Percentiles rank a stretch among this genome's conserved stretches.
phyloP scores from a whole-genome alignment of 2,329 filamentous ascomycete species.

The Colletotrichum tanaceti region DNA sequence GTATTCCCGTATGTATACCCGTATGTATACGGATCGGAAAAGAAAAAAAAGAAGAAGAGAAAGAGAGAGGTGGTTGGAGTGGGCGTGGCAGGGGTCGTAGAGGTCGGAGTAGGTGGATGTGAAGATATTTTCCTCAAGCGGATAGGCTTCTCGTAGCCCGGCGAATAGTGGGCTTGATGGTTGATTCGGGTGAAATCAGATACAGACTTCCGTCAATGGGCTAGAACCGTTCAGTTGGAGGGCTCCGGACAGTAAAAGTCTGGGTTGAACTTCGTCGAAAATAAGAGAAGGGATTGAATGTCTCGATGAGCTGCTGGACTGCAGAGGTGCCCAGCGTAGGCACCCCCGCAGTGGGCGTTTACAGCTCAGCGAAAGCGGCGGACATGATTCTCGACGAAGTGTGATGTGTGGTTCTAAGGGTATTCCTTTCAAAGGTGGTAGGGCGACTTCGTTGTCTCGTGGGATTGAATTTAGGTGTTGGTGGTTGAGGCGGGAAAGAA shows the following conservation, averaged over 20 bases:
- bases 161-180: slow-evolving; percentile 31
- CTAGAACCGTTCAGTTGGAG: slow-evolving; percentile 48
- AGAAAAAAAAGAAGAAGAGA: background rate
- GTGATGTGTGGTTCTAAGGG: slow-evolving; percentile 54
- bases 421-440: slow-evolving; percentile 40
- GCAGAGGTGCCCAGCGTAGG: slow-evolving; percentile 65
- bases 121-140: slow-evolving; percentile 21
- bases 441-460: slow-evolving; percentile 76
- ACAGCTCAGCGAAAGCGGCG: slow-evolving; percentile 86
- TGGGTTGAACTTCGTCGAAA: slow-evolving; percentile 74
- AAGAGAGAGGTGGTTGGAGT: background rate
- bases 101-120: slow-evolving; percentile 16
- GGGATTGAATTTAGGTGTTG: slow-evolving; percentile 45
- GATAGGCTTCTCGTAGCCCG: slow-evolving; percentile 34
- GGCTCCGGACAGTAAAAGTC: slow-evolving; percentile 61
- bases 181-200: slow-evolving; percentile 46
- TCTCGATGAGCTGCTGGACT: slow-evolving; percentile 90
- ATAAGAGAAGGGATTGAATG: slow-evolving; percentile 60
- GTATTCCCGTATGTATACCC: background rate
- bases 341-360: slow-evolving; percentile 83
- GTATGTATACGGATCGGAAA: background rate
- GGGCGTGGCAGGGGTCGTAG: slow-evolving; percentile 11
- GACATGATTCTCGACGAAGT: slow-evolving; percentile 83
- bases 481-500: slow-evolving; percentile 49
- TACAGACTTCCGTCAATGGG: slow-evolving; percentile 54